phyloP scores from a whole-genome alignment of 148 eudicot genomes.

The Pouteria glomerata region DNA sequence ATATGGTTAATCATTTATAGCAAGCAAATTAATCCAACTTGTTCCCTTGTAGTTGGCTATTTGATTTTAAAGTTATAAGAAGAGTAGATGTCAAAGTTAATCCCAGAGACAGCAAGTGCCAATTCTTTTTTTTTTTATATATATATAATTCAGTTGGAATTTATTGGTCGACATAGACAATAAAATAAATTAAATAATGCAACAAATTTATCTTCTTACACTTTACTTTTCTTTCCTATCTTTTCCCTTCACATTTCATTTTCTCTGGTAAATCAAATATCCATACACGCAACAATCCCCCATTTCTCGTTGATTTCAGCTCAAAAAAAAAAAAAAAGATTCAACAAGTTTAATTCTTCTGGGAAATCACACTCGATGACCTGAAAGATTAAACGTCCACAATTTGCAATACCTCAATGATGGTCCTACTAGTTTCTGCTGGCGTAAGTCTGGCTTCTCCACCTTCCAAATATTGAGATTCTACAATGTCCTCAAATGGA shows the following conservation, averaged over 20 bases:
- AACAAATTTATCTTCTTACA: too few species aligned
- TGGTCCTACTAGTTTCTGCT: slow-evolving; percentile 77
- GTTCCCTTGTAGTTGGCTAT: background rate
- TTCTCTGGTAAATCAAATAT: too few species aligned
- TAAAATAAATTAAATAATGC: too few species aligned
- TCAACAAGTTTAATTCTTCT: too few species aligned
- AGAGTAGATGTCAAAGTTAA: background rate
- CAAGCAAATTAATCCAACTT: background rate
- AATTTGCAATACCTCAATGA: slow-evolving; percentile 62
- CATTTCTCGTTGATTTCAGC: too few species aligned
- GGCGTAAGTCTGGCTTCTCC: slow-evolving; percentile 65
- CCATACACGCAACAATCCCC: too few species aligned
- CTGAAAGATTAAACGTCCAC: too few species aligned
- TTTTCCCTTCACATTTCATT: too few species aligned
- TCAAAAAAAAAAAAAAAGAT: too few species aligned
- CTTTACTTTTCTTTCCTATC: too few species aligned
- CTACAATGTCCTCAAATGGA: slow-evolving; percentile 81
- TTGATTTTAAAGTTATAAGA: background rate
- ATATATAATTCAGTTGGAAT: too few species aligned
- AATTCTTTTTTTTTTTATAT: background rate
- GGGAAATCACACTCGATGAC: background rate
- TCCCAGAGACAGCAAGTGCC: background rate
- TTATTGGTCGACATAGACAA: too few species aligned
- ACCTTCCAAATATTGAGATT: slow-evolving; percentile 34
- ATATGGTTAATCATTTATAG: background rate